A percentile compares a stretch with the other conserved stretches of the same genome.
phyloP scores from a whole-genome alignment of 2,329 filamentous ascomycete genomes.

The Colletotrichum sp. region DNA sequence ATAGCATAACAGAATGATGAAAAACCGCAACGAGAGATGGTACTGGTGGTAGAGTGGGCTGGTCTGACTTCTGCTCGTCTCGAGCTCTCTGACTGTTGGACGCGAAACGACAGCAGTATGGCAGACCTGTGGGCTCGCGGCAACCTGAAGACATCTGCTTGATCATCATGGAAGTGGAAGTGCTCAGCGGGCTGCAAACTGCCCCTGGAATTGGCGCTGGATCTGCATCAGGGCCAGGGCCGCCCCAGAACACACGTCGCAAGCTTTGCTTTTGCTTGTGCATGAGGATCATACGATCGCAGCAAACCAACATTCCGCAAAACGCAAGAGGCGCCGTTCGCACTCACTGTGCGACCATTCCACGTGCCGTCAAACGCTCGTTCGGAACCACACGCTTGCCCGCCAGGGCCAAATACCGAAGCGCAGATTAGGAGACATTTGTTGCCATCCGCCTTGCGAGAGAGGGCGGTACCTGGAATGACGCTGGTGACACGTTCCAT shows the following conservation, averaged over 20 bases:
- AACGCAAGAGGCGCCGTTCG: neutral
- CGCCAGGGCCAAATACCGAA: neutral
- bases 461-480: too few relatives aligned
- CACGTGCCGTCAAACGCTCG: neutral
- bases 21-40: neutral
- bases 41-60: neutral
- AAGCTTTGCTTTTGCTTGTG: neutral
- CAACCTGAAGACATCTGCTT: neutral
- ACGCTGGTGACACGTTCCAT: too few relatives aligned
- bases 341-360: neutral
- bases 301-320: neutral
- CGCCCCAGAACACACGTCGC: too few relatives aligned
- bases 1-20: neutral
- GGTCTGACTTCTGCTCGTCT: neutral
- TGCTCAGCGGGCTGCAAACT: neutral
- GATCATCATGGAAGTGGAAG: neutral
- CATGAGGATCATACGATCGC: neutral
- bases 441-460: too few relatives aligned
- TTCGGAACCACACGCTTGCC: neutral
- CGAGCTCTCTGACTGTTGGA: neutral
- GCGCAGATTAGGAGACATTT: neutral
- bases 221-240: neutral
- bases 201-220: neutral
- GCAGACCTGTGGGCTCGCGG: neutral
- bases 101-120: neutral